These are phyloP conservation scores for Allomyces arbusculus DNA, from an alignment of 192 early-diverging fungal species.

Conservation along the genomic window DNA sequence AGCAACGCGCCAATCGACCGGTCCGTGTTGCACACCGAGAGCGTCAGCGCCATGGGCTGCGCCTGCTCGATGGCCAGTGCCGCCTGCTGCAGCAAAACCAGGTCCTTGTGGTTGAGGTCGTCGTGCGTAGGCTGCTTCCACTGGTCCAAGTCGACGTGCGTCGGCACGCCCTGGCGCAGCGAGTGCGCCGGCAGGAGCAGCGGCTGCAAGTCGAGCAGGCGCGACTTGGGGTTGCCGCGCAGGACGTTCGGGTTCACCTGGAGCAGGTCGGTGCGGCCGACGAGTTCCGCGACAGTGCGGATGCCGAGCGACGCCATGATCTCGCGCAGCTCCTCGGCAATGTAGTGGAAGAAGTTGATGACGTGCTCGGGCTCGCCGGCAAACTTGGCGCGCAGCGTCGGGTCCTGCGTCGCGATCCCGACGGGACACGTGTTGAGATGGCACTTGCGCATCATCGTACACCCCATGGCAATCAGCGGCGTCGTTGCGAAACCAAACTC, in stretches of 20 bases:
- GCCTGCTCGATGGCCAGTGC: constrained; percentile 52
- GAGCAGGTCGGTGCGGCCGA: constrained; percentile 75
- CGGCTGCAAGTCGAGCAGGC: constrained; percentile 61
- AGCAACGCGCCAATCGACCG: constrained; percentile 83
- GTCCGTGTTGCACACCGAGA: constrained; percentile 76
- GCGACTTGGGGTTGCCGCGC: constrained; percentile 55
- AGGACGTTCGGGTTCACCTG: constrained; percentile 43
- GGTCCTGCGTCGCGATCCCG: constrained; percentile 94
- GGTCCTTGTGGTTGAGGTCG: constrained; percentile 49
- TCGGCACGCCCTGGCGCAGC: constrained; percentile 73
- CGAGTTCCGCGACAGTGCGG: constrained; percentile 88
- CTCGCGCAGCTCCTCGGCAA: constrained; percentile 77
- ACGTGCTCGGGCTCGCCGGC: constrained; percentile 88
- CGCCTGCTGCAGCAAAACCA: constrained; percentile 67
- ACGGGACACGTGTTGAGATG: constrained; percentile 90
- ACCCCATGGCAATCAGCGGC: constrained; percentile 92
- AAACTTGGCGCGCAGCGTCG: constrained; percentile 80
- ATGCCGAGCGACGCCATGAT: constrained; percentile 91
- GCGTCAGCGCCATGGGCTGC: constrained; percentile 38
- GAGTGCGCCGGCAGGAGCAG: constrained; percentile 73
- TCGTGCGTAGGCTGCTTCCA: neutral
- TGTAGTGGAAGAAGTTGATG: constrained; percentile 95
- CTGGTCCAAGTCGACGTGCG: constrained; percentile 60
- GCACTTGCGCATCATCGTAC: constrained; percentile 86
- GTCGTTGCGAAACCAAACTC: constrained; percentile 98